phyloP scores from a whole-genome alignment of 768 basidiomycete species.

The Strobilomyces dryophilus region DNA sequence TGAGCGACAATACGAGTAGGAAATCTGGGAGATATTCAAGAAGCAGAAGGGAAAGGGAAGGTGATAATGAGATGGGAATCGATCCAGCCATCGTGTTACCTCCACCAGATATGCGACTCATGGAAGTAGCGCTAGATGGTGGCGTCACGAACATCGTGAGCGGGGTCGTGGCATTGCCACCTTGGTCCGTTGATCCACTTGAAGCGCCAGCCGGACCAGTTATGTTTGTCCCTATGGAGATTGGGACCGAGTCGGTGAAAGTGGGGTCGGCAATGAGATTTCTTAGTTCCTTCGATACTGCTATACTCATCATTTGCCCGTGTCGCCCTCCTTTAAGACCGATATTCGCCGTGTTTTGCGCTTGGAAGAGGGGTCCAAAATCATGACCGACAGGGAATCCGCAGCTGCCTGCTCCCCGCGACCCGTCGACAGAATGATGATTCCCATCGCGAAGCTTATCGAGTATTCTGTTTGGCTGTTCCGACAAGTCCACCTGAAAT shows the following conservation, averaged over 20 bases:
- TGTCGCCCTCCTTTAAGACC: conserved; percentile 22
- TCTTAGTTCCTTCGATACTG: conserved; percentile 52
- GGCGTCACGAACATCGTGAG: conserved; percentile 20
- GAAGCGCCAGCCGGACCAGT: conserved; percentile 23
- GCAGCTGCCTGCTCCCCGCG: conserved; percentile 5
- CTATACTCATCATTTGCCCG: conserved; percentile 28
- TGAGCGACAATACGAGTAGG: conserved; percentile 86
- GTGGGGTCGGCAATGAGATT: conserved; percentile 41
- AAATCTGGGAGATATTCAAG: conserved; percentile 72
- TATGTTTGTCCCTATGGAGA: conserved; percentile 38
- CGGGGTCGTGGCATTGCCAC: conserved; percentile 6
- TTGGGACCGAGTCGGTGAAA: conserved; percentile 47
- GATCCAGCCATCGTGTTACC: conserved; percentile 22
- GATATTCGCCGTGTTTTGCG: conserved; percentile 18
- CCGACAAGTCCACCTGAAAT: conserved; percentile 91
- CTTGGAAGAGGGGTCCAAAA: conserved; percentile 10
- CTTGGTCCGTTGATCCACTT: conserved; percentile 10
- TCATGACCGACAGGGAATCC: neutral
- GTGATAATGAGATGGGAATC: conserved; percentile 45
- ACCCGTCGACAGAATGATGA: conserved; percentile 55
- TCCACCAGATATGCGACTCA: conserved; percentile 7
- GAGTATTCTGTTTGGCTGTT: conserved; percentile 81
- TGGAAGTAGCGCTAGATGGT: conserved; percentile 14
- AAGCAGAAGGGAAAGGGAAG: conserved; percentile 39
- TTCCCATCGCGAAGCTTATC: conserved; percentile 75